A percentile compares a stretch with the other conserved stretches of the same genome.
These are phyloP conservation scores for Cymbopogon flexuosus DNA, from an alignment of 202 grass and related monocot genomes.

Conservation along the genomic window DNA sequence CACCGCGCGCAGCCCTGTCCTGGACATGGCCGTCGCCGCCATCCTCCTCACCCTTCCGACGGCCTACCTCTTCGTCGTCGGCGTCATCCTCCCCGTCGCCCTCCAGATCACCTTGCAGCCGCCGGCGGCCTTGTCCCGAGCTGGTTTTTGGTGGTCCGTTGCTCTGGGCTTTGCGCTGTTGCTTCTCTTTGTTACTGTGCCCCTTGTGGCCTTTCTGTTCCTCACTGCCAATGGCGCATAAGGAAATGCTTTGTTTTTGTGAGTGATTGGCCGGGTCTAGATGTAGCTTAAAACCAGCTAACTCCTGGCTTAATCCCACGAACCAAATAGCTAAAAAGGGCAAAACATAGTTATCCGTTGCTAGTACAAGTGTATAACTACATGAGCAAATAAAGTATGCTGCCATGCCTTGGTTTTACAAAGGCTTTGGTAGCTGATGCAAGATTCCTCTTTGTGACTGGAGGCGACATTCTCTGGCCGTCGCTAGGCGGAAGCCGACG, in stretches of 20 bases:
- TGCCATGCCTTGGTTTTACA: not conserved
- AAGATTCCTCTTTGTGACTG: not conserved
- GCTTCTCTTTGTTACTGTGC: not conserved
- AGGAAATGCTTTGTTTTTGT: not conserved
- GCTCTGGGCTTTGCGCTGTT: not conserved
- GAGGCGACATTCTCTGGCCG: not conserved
- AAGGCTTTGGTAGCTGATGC: not conserved
- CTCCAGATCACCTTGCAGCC: not conserved
- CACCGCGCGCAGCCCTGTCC: not conserved
- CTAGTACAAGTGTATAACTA: not conserved
- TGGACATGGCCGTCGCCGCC: not conserved
- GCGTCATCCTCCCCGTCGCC: constrained; percentile 2
- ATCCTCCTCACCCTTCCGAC: not conserved
- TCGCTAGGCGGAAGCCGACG: not conserved
- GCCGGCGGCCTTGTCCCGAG: not conserved
- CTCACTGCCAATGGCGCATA: not conserved
- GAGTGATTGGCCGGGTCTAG: not conserved
- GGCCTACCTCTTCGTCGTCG: constrained; percentile 10
- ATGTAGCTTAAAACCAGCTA: not conserved
- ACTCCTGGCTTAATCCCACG: not conserved
- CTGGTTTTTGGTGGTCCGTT: not conserved
- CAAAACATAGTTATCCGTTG: not conserved
- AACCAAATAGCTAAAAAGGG: not conserved
- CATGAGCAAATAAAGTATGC: not conserved
- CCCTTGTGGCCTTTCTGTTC: not conserved